phyloP scores from a whole-genome alignment of 1,284 basidiomycete genomes.

The Rhodotorula sp. region DNA sequence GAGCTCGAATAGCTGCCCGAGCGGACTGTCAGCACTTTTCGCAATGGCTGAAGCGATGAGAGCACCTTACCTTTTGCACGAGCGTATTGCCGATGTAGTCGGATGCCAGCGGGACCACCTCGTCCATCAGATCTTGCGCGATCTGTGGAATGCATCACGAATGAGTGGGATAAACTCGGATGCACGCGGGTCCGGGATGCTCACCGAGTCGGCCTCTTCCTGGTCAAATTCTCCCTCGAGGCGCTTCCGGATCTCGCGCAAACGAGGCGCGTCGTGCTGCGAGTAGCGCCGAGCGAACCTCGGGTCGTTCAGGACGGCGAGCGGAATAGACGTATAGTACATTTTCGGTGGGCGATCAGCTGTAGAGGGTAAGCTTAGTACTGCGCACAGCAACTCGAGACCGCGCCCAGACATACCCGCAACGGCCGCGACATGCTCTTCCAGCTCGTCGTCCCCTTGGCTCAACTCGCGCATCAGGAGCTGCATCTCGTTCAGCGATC shows the following conservation, averaged over 20 bases:
- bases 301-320: conserved; percentile 33
- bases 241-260: conserved; percentile 89
- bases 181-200: not conserved
- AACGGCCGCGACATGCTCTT: conserved; percentile 75
- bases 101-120: conserved; percentile 76
- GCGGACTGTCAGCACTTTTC: conserved; percentile 55
- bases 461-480: conserved; percentile 92
- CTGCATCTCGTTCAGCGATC: conserved; percentile 67
- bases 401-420: conserved; percentile 60
- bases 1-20: conserved; percentile 90
- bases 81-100: conserved; percentile 99
- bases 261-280: conserved; percentile 88
- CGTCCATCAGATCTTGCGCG: conserved; percentile 83
- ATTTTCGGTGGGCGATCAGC: conserved; percentile 82
- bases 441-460: conserved; percentile 70
- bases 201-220: conserved; percentile 74
- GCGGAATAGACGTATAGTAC: conserved; percentile 89
- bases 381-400: not conserved
- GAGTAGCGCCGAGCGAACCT: conserved; percentile 31
- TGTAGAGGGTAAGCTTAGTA: conserved; percentile 46
- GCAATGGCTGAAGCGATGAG: too few species aligned
- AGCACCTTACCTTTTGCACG: conserved; percentile 45
- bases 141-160: conserved; percentile 52
- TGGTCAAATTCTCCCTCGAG: conserved; percentile 75
- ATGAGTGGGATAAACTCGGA: not conserved